Conservation (phyloP, 2,329 filamentous ascomycete genomes). For the Fusarium sp. region DNA sequence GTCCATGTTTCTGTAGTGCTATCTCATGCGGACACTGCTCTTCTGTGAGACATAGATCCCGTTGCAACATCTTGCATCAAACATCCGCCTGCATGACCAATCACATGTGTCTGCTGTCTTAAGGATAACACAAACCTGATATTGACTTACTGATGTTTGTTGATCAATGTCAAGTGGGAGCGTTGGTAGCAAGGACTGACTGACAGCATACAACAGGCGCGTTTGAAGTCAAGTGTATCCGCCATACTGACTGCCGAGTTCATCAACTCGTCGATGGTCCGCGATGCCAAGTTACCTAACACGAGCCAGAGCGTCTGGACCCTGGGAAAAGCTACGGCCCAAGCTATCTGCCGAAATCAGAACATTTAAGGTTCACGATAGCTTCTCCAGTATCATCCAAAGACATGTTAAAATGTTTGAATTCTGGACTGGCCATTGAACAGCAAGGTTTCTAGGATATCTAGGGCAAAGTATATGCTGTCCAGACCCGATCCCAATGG, state of each 20-base stretch:
- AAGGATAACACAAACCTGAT: not conserved
- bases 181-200: not conserved
- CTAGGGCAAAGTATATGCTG: not conserved
- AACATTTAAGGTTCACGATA: not conserved
- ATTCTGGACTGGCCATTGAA: not conserved
- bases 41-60: constrained; percentile 17
- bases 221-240: not conserved
- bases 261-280: not conserved
- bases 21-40: not conserved
- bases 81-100: constrained; percentile 3
- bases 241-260: not conserved
- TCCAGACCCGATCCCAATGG: not conserved
- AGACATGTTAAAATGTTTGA: not conserved
- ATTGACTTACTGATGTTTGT: not conserved
- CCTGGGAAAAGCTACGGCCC: not conserved
- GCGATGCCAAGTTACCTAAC: not conserved
- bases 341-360: not conserved
- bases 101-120: not conserved
- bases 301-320: not conserved
- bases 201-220: not conserved
- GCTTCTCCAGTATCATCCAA: not conserved
- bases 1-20: constrained; percentile 9
- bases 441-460: not conserved
- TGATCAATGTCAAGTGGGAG: not conserved
- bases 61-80: constrained; percentile 6